Evolutionary conservation across 495 filamentous ascomycete genomes (phyloP).

Genomic region (Hypoxylon lienhwacheense): DNA sequence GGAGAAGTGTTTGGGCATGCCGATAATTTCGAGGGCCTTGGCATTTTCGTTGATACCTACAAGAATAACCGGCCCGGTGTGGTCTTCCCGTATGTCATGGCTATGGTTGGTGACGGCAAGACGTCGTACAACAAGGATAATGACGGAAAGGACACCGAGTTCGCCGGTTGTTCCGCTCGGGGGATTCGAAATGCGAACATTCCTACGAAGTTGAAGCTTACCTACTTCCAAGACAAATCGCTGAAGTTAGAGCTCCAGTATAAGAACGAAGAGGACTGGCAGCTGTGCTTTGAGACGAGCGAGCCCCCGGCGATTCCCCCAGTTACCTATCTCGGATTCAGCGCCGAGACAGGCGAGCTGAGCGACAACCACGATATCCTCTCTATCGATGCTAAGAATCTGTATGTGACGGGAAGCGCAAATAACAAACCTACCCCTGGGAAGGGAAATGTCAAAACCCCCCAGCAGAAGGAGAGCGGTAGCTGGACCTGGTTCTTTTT

Average conservation of each 20-base stretch:
- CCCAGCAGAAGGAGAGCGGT: constrained; percentile 50
- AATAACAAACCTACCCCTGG: constrained; percentile 47
- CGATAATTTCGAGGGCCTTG: constrained; percentile 92
- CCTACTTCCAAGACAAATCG: constrained; percentile 95
- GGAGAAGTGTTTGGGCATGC: constrained; percentile 87
- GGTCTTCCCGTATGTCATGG: constrained; percentile 97
- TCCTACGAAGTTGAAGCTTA: constrained; percentile 83
- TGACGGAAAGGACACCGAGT: constrained; percentile 90
- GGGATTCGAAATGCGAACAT: constrained; percentile 77
- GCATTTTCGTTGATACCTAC: constrained; percentile 98
- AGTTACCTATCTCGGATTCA: constrained; percentile 93
- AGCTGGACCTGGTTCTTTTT: constrained; percentile 94
- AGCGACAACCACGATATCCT: constrained; percentile 98
- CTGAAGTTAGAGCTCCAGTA: constrained; percentile 92
- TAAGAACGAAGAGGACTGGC: constrained; percentile 86
- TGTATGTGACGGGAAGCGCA: constrained; percentile 66
- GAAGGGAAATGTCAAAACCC: constrained; percentile 43
- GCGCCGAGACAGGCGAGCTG: constrained; percentile 93
- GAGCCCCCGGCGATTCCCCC: constrained; percentile 78
- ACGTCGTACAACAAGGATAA: constrained; percentile 90
- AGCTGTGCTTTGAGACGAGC: constrained; percentile 79
- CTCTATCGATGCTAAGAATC: constrained; percentile 80
- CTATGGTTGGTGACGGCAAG: constrained; percentile 91
- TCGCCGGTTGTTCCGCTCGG: constrained; percentile 92
- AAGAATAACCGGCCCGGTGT: constrained; percentile 98